Percentiles rank a stretch among this genome's conserved stretches.
These are phyloP conservation scores for Umbelopsis sp. DNA, from an alignment of 371 early-diverging fungal genomes.

Conservation along the genomic window DNA sequence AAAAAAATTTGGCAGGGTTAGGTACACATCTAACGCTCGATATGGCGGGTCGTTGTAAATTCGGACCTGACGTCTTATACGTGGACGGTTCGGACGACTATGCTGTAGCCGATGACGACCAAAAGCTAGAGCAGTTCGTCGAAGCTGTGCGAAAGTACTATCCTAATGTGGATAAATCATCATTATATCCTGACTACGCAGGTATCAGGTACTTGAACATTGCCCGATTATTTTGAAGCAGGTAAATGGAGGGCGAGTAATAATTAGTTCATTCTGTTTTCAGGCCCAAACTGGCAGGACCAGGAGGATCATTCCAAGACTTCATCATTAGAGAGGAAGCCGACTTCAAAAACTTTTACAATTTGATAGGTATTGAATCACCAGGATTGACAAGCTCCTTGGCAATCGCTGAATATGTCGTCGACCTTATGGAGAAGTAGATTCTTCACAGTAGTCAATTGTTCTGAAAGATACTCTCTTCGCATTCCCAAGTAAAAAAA, in stretches of 20 bases:
- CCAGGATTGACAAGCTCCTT: conserved; percentile 88
- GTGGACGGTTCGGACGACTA: conserved; percentile 65
- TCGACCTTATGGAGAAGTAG: conserved; percentile 33
- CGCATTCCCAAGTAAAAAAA: too few relatives aligned
- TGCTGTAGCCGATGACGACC: conserved; percentile 48
- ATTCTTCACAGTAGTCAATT: background rate
- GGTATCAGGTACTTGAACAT: conserved; percentile 68
- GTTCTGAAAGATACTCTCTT: too few relatives aligned
- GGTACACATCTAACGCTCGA: conserved; percentile 89
- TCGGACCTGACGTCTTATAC: conserved; percentile 84
- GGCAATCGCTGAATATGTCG: conserved; percentile 81
- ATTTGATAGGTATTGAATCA: conserved; percentile 86
- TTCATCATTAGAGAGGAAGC: conserved; percentile 74
- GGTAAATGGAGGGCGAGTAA: background rate
- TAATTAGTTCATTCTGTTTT: conserved; percentile 3
- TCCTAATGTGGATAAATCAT: conserved; percentile 54
- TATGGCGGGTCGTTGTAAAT: conserved; percentile 73
- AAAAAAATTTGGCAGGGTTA: conserved; percentile 68
- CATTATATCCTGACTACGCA: conserved; percentile 75
- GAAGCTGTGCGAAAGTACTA: conserved; percentile 69
- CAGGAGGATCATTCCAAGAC: conserved; percentile 76
- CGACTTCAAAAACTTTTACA: conserved; percentile 65
- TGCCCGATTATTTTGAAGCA: background rate
- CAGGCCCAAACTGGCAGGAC: conserved; percentile 82
- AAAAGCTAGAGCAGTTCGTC: conserved; percentile 45